Percentiles rank a stretch among this genome's conserved stretches.
Conservation (phyloP, 1,284 basidiomycete genomes). For the Rhodotorula sp. region DNA sequence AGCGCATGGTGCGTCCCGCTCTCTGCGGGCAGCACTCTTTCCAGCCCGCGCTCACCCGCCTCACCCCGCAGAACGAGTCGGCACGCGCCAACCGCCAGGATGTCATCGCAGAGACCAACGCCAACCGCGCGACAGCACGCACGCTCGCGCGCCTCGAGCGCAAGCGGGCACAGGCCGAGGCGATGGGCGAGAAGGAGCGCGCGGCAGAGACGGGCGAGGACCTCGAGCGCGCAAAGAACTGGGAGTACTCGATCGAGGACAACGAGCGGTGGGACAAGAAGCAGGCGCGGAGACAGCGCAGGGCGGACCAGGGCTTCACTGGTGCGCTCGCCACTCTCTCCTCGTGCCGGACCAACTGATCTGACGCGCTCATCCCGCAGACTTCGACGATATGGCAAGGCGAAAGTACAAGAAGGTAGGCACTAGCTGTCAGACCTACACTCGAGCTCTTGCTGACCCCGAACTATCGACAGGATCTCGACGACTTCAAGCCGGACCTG, state of each 20-base stretch:
- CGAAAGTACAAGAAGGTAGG: slow-evolving; percentile 72
- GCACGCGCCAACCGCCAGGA: slow-evolving; percentile 77
- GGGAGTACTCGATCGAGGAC: slow-evolving; percentile 92
- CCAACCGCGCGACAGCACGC: slow-evolving; percentile 69
- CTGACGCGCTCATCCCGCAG: slow-evolving; percentile 53
- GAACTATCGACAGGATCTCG: slow-evolving; percentile 63
- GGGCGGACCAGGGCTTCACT: slow-evolving; percentile 77
- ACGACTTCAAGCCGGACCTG: slow-evolving; percentile 81
- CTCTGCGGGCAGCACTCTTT: too few species aligned
- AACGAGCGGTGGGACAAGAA: slow-evolving; percentile 94
- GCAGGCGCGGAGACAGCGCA: slow-evolving; percentile 67
- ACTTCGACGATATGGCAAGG: slow-evolving; percentile 84
- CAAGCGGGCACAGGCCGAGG: slow-evolving; percentile 84
- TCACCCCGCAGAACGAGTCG: slow-evolving; percentile 63
- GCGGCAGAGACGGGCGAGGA: slow-evolving; percentile 80
- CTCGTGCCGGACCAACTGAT: too few species aligned
- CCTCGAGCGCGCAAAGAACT: slow-evolving; percentile 74
- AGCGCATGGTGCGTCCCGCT: slow-evolving; percentile 66
- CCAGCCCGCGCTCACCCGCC: too few species aligned
- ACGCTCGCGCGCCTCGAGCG: slow-evolving; percentile 79
- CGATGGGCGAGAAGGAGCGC: slow-evolving; percentile 79
- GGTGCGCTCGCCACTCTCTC: slow-evolving; percentile 52
- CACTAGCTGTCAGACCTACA: accelerated
- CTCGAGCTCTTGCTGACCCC: not conserved
- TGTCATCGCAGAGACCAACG: slow-evolving; percentile 76